Conservation (phyloP, 2,329 filamentous ascomycete species). For the Meredithiella fracta region DNA sequence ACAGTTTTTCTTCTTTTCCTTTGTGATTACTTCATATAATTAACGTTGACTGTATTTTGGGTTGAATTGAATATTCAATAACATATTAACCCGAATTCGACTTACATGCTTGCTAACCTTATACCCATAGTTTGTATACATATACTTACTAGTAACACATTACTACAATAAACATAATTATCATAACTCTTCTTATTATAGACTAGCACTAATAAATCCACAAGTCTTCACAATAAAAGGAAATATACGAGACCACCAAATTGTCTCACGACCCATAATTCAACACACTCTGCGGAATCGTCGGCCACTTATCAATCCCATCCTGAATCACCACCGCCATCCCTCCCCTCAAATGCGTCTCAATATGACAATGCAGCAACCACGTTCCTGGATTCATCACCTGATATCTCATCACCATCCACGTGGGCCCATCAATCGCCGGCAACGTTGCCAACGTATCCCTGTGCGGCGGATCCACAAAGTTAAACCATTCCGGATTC, state of each 20-base stretch:
- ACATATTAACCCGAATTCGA: no score
- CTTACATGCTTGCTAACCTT: no score
- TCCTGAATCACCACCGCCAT: slow-evolving; percentile 38
- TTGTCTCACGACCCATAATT: neutral
- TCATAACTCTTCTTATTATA: neutral
- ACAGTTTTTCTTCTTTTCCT: neutral
- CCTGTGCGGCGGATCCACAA: slow-evolving; percentile 35
- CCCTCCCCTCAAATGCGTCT: slow-evolving; percentile 35
- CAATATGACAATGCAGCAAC: slow-evolving; percentile 40
- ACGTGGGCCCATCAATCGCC: slow-evolving; percentile 15
- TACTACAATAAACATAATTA: no score
- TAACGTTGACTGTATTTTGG: no score
- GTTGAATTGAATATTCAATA: no score
- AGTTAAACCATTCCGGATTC: slow-evolving; percentile 37
- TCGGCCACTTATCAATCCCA: slow-evolving; percentile 28
- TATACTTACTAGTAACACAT: neutral
- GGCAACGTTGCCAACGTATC: slow-evolving; percentile 24
- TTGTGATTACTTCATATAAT: neutral
- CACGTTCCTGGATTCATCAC: slow-evolving; percentile 36
- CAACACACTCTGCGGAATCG: slow-evolving; percentile 25
- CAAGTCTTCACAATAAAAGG: no score
- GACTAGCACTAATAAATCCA: neutral
- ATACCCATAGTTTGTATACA: no score
- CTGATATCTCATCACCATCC: slow-evolving; percentile 38
- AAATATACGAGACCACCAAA: neutral